Percentiles rank a stretch among this genome's conserved stretches.
Evolutionary conservation across 371 early-diverging fungal genomes (phyloP).

Genomic region (Actinomucor elegans): DNA sequence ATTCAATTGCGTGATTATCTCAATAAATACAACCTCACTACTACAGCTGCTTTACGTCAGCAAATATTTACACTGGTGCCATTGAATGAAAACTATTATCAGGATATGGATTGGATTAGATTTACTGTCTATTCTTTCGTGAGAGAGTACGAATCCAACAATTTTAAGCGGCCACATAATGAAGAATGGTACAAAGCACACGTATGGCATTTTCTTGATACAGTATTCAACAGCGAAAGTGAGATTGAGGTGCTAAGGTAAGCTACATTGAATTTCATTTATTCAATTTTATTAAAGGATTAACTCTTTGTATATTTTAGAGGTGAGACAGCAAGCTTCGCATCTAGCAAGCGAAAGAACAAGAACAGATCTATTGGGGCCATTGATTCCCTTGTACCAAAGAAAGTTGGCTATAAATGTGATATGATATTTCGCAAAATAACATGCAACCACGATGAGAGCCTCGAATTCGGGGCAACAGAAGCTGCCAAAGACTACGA

Average conservation of each 20-base stretch:
- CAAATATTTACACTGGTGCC: slow-evolving; percentile 5
- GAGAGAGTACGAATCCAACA: slow-evolving; percentile 6
- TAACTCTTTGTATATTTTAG: slow-evolving; percentile 1
- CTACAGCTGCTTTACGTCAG: slow-evolving; percentile 9
- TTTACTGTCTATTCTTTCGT: slow-evolving; percentile 4
- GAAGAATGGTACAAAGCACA: slow-evolving; percentile 11
- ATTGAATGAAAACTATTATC: slow-evolving; percentile 7
- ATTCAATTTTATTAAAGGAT: neutral
- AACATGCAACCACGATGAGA: slow-evolving; percentile 5
- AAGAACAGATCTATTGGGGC: slow-evolving; percentile 9
- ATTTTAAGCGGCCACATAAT: slow-evolving; percentile 1
- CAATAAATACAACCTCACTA: slow-evolving; percentile 13
- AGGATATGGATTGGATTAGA: slow-evolving; percentile 8
- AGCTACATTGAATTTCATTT: slow-evolving; percentile 1
- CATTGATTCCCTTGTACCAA: slow-evolving; percentile 7
- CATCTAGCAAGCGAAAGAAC: slow-evolving; percentile 13
- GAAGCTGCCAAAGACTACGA: slow-evolving; percentile 7
- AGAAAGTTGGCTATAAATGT: slow-evolving; percentile 4
- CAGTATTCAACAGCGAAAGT: slow-evolving; percentile 2
- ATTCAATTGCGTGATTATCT: slow-evolving; percentile 1
- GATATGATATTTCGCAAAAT: slow-evolving; percentile 13
- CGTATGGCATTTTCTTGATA: slow-evolving; percentile 12
- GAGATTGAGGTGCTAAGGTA: slow-evolving; percentile 18
- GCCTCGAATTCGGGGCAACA: slow-evolving; percentile 6
- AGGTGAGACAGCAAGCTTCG: slow-evolving; percentile 7